Evolutionary conservation across 2,329 filamentous ascomycete species (phyloP).

Genomic region (Pseudocercospora vitis): DNA sequence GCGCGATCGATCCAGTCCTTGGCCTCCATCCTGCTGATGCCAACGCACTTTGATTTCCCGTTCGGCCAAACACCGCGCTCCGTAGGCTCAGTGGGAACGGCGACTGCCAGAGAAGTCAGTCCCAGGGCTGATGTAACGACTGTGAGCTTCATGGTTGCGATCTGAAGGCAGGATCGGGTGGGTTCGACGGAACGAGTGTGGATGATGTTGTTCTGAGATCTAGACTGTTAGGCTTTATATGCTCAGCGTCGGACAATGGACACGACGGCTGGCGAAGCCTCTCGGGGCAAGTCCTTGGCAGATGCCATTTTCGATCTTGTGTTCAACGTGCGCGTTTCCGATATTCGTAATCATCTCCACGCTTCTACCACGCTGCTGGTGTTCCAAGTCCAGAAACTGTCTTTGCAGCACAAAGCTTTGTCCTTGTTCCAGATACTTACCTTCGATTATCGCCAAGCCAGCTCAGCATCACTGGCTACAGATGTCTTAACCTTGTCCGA

Average conservation of each 20-base stretch:
- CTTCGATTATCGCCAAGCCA: background rate
- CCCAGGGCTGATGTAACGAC: background rate
- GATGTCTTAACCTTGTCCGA: background rate
- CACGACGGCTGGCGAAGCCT: background rate
- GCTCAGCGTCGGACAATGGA: background rate
- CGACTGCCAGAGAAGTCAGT: background rate
- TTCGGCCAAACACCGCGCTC: background rate
- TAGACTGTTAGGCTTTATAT: background rate
- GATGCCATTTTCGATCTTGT: background rate
- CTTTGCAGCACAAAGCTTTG: conserved; percentile 7
- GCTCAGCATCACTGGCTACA: background rate
- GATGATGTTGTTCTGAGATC: background rate
- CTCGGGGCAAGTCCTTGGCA: background rate
- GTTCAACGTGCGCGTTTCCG: background rate
- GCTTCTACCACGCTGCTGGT: background rate
- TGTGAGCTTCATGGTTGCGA: background rate
- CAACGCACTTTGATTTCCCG: too few species aligned
- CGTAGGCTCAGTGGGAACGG: background rate
- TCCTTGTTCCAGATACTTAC: background rate
- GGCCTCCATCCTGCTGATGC: background rate
- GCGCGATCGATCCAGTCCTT: background rate
- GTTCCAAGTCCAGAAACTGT: background rate
- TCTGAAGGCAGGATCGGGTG: background rate
- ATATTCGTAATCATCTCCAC: conserved; percentile 6
- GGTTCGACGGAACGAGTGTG: background rate